These are phyloP conservation scores for Backusella tuberculispora DNA, from an alignment of 192 early-diverging fungal genomes.

Conservation along the genomic window DNA sequence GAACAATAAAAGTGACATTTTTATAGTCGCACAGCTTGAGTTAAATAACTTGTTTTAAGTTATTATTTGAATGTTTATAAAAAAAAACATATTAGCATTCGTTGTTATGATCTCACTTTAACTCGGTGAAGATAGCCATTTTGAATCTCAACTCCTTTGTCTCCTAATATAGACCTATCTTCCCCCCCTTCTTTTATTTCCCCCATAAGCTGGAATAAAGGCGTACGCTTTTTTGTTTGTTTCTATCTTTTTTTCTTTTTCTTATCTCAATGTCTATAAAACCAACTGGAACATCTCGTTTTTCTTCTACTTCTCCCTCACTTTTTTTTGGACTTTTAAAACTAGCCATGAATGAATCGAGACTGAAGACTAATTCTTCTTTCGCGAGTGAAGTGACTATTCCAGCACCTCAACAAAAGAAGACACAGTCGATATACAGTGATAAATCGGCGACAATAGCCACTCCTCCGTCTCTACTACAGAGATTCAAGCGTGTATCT, in stretches of 20 bases:
- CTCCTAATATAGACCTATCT: slow-evolving; percentile 8
- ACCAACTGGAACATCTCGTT: slow-evolving; percentile 3
- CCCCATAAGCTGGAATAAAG: slow-evolving; percentile 16
- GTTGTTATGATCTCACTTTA: slow-evolving; percentile 4
- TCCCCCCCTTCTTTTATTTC: not conserved
- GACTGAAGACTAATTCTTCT: slow-evolving; percentile 24
- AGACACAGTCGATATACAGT: slow-evolving; percentile 2
- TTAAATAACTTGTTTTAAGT: not conserved
- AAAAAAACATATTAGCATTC: not conserved
- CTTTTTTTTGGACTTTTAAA: slow-evolving; percentile 33
- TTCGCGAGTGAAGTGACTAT: slow-evolving; percentile 30
- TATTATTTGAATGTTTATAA: not conserved
- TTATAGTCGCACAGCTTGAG: no score
- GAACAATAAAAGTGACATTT: not conserved
- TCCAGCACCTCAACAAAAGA: slow-evolving; percentile 2
- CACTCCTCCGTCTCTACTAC: not conserved
- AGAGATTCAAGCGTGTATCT: not conserved
- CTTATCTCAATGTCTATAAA: slow-evolving; percentile 10
- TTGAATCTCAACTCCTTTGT: slow-evolving; percentile 8
- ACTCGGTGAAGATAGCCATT: slow-evolving; percentile 8
- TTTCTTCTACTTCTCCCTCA: slow-evolving; percentile 19
- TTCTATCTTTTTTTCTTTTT: slow-evolving; percentile 1
- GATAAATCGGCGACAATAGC: slow-evolving; percentile 18
- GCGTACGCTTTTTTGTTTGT: slow-evolving; percentile 4
- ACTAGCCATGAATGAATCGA: slow-evolving; percentile 32